Percentiles rank a stretch among this genome's conserved stretches.
phyloP scores from a whole-genome alignment of 768 basidiomycete genomes.

The Chlorophyllum brunneum region DNA sequence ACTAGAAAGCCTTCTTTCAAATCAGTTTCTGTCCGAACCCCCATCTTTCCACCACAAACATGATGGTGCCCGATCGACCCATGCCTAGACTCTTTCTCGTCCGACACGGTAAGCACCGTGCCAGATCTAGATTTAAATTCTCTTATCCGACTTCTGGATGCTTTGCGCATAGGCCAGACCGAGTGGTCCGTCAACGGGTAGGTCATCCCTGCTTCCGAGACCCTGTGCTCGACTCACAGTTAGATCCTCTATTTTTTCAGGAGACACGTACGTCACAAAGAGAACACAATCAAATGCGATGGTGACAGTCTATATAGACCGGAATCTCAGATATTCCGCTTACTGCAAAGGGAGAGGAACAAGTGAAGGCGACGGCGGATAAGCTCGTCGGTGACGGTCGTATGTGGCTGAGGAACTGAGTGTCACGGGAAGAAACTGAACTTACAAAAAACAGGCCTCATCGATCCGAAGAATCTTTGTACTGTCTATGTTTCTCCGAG shows the following conservation, averaged over 20 bases:
- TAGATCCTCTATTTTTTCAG: conserved; percentile 26
- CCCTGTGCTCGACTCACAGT: background rate
- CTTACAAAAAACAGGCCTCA: conserved; percentile 42
- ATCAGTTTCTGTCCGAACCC: background rate
- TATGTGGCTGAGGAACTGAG: conserved; percentile 38
- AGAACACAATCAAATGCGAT: background rate
- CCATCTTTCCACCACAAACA: conserved; percentile 4
- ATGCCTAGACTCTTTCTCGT: conserved; percentile 78
- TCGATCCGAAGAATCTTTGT: conserved; percentile 78
- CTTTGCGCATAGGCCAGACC: conserved; percentile 83
- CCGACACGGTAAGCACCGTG: conserved; percentile 56
- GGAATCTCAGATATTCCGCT: conserved; percentile 87
- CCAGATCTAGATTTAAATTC: background rate
- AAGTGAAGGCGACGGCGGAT: conserved; percentile 60
- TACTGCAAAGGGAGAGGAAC: conserved; percentile 68
- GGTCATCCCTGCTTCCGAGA: conserved; percentile 19
- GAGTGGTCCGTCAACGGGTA: conserved; percentile 91
- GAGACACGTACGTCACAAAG: conserved; percentile 49
- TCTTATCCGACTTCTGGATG: background rate
- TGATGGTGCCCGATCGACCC: conserved; percentile 36
- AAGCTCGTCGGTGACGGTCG: conserved; percentile 74
- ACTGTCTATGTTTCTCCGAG: conserved; percentile 85
- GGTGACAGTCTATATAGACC: conserved; percentile 46
- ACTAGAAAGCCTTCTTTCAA: background rate
- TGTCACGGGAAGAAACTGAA: too few relatives aligned